phyloP scores from a whole-genome alignment of 305 asterid species.

The Solanum hybrid region DNA sequence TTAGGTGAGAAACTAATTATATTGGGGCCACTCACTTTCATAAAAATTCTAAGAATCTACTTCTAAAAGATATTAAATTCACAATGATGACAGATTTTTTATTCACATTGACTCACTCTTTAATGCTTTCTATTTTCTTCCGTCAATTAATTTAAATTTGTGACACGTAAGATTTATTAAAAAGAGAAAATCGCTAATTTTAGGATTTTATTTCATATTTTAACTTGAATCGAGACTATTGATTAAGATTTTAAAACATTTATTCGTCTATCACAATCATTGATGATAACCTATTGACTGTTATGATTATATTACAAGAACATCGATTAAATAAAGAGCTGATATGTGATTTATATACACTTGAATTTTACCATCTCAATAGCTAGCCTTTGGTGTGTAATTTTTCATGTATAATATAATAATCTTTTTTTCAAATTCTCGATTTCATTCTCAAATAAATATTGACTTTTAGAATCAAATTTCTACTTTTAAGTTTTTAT shows the following conservation, averaged over 20 bases:
- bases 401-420: no score
- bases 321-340: neutral
- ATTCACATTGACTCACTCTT: neutral
- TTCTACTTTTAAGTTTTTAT: neutral
- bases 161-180: neutral
- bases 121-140: neutral
- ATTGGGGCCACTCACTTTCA: neutral
- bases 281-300: accelerated
- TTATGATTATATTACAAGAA: neutral
- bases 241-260: neutral
- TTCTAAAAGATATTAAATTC: neutral
- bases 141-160: accelerated
- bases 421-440: neutral
- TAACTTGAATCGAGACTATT: neutral
- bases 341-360: neutral
- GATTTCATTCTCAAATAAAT: neutral
- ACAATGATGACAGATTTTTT: neutral
- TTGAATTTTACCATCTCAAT: neutral
- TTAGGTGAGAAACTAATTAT: neutral
- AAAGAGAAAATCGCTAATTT: neutral
- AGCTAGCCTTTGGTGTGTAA: neutral
- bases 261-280: neutral
- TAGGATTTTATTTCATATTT: neutral
- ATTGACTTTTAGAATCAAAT: neutral
- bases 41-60: neutral